Percentiles rank a stretch among this genome's conserved stretches.
These are phyloP conservation scores for Balakata baccata DNA, from an alignment of 345 rosid genomes.

Conservation along the genomic window DNA sequence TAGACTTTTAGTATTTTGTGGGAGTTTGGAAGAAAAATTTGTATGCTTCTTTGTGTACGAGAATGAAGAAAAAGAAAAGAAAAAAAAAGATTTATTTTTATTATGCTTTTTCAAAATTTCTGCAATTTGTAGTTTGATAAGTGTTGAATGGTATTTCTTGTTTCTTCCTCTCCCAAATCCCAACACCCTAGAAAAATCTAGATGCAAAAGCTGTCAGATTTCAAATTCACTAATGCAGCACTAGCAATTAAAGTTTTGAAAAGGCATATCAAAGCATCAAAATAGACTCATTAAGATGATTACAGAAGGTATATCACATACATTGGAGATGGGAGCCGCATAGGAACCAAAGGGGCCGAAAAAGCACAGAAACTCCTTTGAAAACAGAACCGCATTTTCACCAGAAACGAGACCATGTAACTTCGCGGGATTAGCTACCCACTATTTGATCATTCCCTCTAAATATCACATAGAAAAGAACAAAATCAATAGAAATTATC, in stretches of 20 bases:
- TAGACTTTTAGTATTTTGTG: too few species aligned
- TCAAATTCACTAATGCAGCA: background rate
- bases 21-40: too few species aligned
- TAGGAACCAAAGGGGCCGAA: slow-evolving; percentile 42
- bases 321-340: slow-evolving; percentile 63
- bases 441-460: background rate
- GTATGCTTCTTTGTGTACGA: too few species aligned
- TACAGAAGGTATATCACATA: slow-evolving; percentile 22
- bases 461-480: background rate
- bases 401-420: slow-evolving; percentile 12
- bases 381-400: slow-evolving; percentile 32
- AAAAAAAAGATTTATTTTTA: too few species aligned
- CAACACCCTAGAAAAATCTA: slow-evolving; percentile 50
- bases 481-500: background rate
- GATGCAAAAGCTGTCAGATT: background rate
- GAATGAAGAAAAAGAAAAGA: too few species aligned
- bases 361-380: slow-evolving; percentile 41
- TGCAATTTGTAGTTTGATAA: too few species aligned
- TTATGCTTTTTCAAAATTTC: too few species aligned
- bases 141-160: too few species aligned
- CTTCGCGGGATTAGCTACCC: background rate
- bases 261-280: background rate
- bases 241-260: background rate
- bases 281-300: background rate
- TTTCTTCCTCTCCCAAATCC: too few species aligned